These are phyloP conservation scores for Saksenaea oblongispora DNA, from an alignment of 371 early-diverging fungal species.

Conservation along the genomic window DNA sequence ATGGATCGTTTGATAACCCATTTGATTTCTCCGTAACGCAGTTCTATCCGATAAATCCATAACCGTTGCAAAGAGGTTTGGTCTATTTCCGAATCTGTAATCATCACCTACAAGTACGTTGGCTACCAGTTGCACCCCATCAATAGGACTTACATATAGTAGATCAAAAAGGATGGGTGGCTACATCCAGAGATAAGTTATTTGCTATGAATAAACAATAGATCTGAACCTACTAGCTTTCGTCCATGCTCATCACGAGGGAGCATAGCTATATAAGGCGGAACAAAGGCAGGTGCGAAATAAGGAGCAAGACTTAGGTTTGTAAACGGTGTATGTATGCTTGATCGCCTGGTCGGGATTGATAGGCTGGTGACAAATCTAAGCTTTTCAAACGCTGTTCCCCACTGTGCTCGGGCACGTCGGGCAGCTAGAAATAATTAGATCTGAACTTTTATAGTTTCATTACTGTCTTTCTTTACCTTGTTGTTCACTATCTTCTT, in stretches of 20 bases:
- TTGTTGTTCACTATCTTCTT: slow-evolving; percentile 8
- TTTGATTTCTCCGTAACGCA: slow-evolving; percentile 80
- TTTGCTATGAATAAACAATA: not conserved
- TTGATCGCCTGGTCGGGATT: slow-evolving; percentile 8
- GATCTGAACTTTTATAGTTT: not conserved
- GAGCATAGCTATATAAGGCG: slow-evolving; percentile 24
- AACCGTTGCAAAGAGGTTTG: slow-evolving; percentile 25
- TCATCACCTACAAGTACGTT: slow-evolving; percentile 29
- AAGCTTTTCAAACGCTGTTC: slow-evolving; percentile 24
- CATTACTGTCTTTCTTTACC: not conserved
- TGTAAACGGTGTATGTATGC: slow-evolving; percentile 13
- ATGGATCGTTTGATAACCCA: slow-evolving; percentile 73
- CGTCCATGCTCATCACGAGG: slow-evolving; percentile 37
- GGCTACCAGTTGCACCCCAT: no score
- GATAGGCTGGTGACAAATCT: slow-evolving; percentile 22
- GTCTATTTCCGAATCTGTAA: slow-evolving; percentile 51
- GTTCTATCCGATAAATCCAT: slow-evolving; percentile 66
- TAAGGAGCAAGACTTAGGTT: slow-evolving; percentile 30
- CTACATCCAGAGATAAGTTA: slow-evolving; percentile 11
- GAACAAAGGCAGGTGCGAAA: slow-evolving; percentile 29
- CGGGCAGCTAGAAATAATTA: slow-evolving; percentile 5
- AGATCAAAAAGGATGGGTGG: slow-evolving; percentile 44
- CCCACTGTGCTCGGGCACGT: slow-evolving; percentile 25
- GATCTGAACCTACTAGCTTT: slow-evolving; percentile 22
- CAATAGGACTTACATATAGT: slow-evolving; percentile 22